Conservation (phyloP, 1,284 basidiomycete species). For the Meira miltonrushii region DNA sequence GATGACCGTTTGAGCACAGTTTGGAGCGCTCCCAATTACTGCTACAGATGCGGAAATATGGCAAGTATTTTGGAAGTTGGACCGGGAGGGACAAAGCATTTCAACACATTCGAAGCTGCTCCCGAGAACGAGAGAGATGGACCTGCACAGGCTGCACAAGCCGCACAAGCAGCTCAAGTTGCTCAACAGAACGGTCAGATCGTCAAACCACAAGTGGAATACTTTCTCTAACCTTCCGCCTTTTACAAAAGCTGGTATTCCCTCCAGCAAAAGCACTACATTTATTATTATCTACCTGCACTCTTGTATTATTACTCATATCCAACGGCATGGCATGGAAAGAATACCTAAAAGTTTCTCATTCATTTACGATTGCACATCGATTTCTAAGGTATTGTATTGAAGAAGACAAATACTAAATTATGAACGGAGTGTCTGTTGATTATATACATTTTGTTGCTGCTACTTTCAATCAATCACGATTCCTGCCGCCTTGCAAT, state of each 20-base stretch:
- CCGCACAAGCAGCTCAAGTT: conserved; percentile 6
- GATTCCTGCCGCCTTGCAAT: background rate
- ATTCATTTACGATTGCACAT: background rate
- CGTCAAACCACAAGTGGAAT: conserved; percentile 5
- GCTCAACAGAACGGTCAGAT: background rate
- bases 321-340: background rate
- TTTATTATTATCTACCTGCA: background rate
- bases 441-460: background rate
- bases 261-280: background rate
- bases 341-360: background rate
- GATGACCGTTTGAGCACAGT: conserved; percentile 93
- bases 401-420: background rate
- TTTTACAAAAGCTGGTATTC: no score
- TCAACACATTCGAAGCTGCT: conserved; percentile 97
- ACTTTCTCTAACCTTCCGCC: background rate
- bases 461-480: background rate
- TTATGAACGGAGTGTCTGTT: background rate
- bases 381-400: background rate
- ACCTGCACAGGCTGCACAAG: conserved; percentile 38
- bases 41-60: conserved; percentile 94
- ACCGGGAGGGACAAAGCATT: conserved; percentile 80
- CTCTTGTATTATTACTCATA: no score
- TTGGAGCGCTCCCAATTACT: conserved; percentile 98
- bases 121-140: conserved; percentile 79
- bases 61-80: conserved; percentile 94